phyloP scores from a whole-genome alignment of 805 yeast genomes.

The Cyberlindnera mrakii region DNA sequence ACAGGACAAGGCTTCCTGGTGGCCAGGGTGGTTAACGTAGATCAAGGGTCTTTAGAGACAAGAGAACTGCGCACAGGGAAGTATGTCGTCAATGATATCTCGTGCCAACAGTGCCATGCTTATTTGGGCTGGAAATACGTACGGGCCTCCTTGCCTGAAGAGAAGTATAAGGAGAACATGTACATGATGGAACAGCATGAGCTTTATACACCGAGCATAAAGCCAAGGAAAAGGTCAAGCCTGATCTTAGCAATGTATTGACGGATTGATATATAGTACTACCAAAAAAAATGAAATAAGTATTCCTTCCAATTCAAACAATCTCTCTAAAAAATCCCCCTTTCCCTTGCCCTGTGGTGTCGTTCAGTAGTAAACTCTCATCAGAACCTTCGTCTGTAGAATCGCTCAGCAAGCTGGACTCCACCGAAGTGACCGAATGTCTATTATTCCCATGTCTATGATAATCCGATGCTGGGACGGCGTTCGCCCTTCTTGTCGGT shows the following conservation, averaged over 20 bases:
- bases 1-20: constrained; percentile 56
- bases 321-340: constrained; percentile 22
- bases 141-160: constrained; percentile 36
- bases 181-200: constrained; percentile 36
- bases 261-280: too few relatives aligned
- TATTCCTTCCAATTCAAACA: constrained; percentile 6
- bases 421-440: constrained; percentile 15
- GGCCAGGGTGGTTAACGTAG: constrained; percentile 38
- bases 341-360: constrained; percentile 2
- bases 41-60: constrained; percentile 29
- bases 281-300: not conserved
- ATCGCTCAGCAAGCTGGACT: constrained; percentile 21
- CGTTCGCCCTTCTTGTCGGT: constrained; percentile 12
- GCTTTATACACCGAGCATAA: not conserved
- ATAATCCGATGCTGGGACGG: constrained; percentile 4
- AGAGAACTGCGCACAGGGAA: constrained; percentile 55
- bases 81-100: constrained; percentile 50
- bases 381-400: constrained; percentile 20
- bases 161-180: constrained; percentile 56
- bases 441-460: constrained; percentile 19
- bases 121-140: constrained; percentile 63
- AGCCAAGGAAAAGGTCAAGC: not conserved
- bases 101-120: constrained; percentile 47
- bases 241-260: not conserved
- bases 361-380: constrained; percentile 15